These are phyloP conservation scores for Podila clonocystis DNA, from an alignment of 192 early-diverging fungal genomes.

Conservation along the genomic window DNA sequence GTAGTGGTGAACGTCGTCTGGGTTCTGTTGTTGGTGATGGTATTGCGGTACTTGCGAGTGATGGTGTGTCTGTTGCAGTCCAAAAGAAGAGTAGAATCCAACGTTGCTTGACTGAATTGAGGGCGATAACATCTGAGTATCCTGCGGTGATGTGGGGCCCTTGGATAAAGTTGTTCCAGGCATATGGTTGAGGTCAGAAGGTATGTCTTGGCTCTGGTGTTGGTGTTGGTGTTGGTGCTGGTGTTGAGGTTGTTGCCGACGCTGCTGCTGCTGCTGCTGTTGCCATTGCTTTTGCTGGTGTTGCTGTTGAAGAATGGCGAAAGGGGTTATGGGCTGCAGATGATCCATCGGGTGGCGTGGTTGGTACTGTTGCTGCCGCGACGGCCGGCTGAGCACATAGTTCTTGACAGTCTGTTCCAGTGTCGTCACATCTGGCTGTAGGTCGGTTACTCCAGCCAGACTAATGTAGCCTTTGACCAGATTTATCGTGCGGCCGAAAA, in stretches of 20 bases:
- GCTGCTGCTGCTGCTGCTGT: constrained; percentile 3
- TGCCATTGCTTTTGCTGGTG: constrained; percentile 13
- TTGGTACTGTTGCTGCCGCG: constrained; percentile 1
- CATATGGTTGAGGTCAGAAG: neutral
- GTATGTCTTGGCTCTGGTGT: neutral
- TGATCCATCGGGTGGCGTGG: neutral
- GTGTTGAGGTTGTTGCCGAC: neutral
- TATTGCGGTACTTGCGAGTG: neutral
- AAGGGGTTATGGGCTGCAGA: neutral
- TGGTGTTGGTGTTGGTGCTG: neutral
- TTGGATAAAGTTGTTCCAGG: neutral
- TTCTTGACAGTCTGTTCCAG: constrained; percentile 11
- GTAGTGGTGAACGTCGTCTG: neutral
- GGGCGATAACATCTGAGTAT: neutral
- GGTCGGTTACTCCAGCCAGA: constrained; percentile 8
- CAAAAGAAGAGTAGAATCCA: neutral
- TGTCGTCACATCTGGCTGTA: neutral
- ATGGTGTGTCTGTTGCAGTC: neutral
- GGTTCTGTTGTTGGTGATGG: neutral
- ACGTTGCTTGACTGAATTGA: neutral
- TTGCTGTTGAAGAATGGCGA: constrained; percentile 11
- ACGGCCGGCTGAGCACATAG: constrained; percentile 3
- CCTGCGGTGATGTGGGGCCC: neutral
- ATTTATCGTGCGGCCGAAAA: constrained; percentile 22
- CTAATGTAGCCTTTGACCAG: constrained; percentile 23